Evolutionary conservation across 2,329 filamentous ascomycete genomes (phyloP).

Genomic region (Hymenoscyphus fructigenus): DNA sequence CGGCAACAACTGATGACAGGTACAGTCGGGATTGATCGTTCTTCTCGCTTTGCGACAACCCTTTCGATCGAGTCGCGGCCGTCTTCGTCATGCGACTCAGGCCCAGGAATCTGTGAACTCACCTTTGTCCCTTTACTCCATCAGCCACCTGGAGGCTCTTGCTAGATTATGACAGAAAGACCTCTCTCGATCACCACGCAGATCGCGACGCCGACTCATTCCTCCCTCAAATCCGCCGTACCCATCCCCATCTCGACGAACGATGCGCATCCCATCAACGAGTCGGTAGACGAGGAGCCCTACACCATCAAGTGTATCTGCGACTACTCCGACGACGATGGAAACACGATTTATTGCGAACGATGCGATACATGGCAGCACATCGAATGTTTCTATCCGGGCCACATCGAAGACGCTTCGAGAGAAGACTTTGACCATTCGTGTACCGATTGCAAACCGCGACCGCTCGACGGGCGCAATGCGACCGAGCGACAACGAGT

Average conservation of each 20-base stretch:
- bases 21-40: constrained; percentile 22
- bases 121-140: constrained; percentile 34
- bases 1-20: constrained; percentile 33
- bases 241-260: constrained; percentile 25
- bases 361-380: constrained; percentile 97
- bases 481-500: constrained; percentile 71
- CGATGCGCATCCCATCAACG: constrained; percentile 38
- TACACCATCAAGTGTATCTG: constrained; percentile 99
- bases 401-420: constrained; percentile 70
- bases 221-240: constrained; percentile 25
- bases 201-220: constrained; percentile 36
- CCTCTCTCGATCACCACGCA: constrained; percentile 37
- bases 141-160: constrained; percentile 38
- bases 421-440: constrained; percentile 74
- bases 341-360: constrained; percentile 96
- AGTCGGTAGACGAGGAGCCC: constrained; percentile 68
- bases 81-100: constrained; percentile 42
- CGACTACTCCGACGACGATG: constrained; percentile 89
- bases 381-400: constrained; percentile 89
- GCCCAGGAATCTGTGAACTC: constrained; percentile 37
- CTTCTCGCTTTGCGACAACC: constrained; percentile 31
- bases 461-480: constrained; percentile 68
- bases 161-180: constrained; percentile 42
- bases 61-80: constrained; percentile 35
- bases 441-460: constrained; percentile 84